Conservation (phyloP, 148 eudicot genomes). For the Cornus controversa region DNA sequence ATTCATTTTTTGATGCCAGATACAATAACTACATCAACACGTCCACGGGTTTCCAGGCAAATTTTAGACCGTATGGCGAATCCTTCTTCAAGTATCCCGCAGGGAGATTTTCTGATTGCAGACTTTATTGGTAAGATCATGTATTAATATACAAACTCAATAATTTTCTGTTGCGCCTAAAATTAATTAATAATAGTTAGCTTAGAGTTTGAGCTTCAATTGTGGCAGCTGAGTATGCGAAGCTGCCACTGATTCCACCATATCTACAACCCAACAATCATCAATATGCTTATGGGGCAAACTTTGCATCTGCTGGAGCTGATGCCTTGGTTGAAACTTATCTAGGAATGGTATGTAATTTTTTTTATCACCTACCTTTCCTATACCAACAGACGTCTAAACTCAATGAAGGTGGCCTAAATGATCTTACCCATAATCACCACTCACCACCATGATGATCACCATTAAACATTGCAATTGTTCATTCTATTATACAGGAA, state of each 20-base stretch:
- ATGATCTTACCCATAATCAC: too few relatives aligned
- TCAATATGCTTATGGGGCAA: constrained; percentile 38
- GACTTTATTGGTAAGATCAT: constrained; percentile 54
- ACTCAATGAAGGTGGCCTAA: too few relatives aligned
- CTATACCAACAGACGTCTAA: too few relatives aligned
- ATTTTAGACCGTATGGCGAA: constrained; percentile 65
- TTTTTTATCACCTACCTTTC: neutral
- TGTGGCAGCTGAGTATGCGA: constrained; percentile 48
- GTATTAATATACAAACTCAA: too few relatives aligned
- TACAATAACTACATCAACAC: constrained; percentile 73
- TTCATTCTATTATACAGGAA: too few relatives aligned
- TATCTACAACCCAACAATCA: constrained; percentile 41
- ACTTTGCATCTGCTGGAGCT: constrained; percentile 74
- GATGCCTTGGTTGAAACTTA: constrained; percentile 56
- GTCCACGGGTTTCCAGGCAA: constrained; percentile 44
- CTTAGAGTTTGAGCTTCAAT: neutral
- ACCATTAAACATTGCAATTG: too few relatives aligned
- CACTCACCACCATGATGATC: too few relatives aligned
- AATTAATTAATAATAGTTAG: too few relatives aligned
- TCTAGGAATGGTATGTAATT: constrained; percentile 38
- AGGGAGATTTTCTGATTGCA: constrained; percentile 67
- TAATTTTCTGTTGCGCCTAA: neutral
- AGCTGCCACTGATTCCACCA: constrained; percentile 52
- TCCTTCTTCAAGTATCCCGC: constrained; percentile 47
- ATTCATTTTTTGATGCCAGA: constrained; percentile 61